Evolutionary conservation across 345 rosid genomes (phyloP), one percentile per base, ranked within the genome.

Genomic region (Pistacia vera): DNA sequence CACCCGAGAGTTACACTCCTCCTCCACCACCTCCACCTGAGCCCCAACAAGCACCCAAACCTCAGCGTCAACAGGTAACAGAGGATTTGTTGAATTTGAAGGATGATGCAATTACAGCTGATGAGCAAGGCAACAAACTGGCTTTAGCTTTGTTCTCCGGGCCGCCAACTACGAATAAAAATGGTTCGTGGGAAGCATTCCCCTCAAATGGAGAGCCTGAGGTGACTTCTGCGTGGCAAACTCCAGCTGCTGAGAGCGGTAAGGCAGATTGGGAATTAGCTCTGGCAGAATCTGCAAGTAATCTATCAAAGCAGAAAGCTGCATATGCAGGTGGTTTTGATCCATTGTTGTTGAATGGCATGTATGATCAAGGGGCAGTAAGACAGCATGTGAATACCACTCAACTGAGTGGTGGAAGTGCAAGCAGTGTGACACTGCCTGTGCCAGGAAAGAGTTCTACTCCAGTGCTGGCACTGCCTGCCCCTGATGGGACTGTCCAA

Each of bases 201-300:
- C 88, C 89, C 1, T 85, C 95, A 0, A 68, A 92, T 55, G 95
- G 91, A 51, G 83, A 81, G 60, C 73, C 81, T 36, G 80, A 81
- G 56, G 84, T 91, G 46, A 91, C 92, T 35, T 91, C 96, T 0
- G 96, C 96, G 4, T 89, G 96, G 96, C 85, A 89, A 79, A 91
- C 86, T 36, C 93, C 98, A 3, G 97, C 97, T 36, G 97, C 97
- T 10, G 97, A 96, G 75, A 74, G 71, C 0, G 98, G 91, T 52
- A 96, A 94, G 75, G 97, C 91, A 38, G 99, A 91, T 86, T 96
- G 99, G 99, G 99, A 96, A 68, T 35, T 91, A 78, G 98, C 97
- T 10, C 83, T 96, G 84, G 98, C 92, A 4, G 99, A 92, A 78
- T 76, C 99, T 0, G 94, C 95, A 3, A 90, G 97, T 74, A 84